Base-by-base conservation (phyloP, 2,329 filamentous ascomycete genomes). In the Lecanicillium sp. region DNA sequence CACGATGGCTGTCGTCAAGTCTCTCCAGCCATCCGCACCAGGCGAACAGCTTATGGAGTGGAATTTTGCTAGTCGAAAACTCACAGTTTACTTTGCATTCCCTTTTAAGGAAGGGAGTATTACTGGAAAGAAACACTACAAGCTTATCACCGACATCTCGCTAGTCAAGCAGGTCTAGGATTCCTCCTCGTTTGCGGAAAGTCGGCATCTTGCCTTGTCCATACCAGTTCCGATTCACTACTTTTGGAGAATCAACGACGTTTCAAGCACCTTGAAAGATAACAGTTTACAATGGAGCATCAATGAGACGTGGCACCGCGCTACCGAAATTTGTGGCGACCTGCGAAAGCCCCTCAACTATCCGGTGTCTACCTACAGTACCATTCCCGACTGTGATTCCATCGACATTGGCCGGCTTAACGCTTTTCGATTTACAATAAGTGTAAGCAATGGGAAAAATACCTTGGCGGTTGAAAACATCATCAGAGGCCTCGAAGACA, bases 1-100 rank as follows among this genome's bases (percentile, higher is more conserved):
- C 3, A 63, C 64, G 0, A 77, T 88, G 68, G 72, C 80, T 53
- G 57, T 67, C 8, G 74, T 85, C 68, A 71, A 70, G 37, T 69
- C 64, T 4, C 47, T 64, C 20, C 17, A 40, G 3, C 36, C 40
- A 3, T 4, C 18, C 1, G 33, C 25, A 4, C 8, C 33, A 5
- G 40, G 40, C 2, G 43, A 47, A 2, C 19, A 62, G 5, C 51
- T 44, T 13, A 27, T 65, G 9, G 53, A 57, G 33, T 36, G 62
- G 1, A 53, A 63, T 28, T 25, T 25, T 25, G 22, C 22, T 25
- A n/a, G n/a, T 25, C 22, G 22, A 25, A 25, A 25, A 27, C 34
- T 2, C 22, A 13, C 12, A 35, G 15, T 13, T 67, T 4, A 49
- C 45, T 3, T 49, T 58, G 2, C 48, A 52, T 35, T 68, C 65